These are phyloP conservation scores for Botrytis sinoallii DNA, from an alignment of 2,329 filamentous ascomycete species.

Conservation along the genomic window DNA sequence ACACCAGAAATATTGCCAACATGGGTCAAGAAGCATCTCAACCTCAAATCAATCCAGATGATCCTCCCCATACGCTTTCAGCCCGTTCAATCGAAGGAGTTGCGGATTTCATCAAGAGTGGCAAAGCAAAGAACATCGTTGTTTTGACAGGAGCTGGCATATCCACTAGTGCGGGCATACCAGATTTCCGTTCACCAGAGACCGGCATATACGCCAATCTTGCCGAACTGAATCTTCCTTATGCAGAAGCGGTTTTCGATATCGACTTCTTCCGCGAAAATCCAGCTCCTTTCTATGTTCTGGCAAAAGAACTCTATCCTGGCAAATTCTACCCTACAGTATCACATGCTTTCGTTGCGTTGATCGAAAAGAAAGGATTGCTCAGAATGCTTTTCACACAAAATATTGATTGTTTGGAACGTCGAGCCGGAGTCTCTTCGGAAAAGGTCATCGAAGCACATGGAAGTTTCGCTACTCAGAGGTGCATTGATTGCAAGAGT, in stretches of 20 bases:
- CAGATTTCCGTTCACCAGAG: constrained; percentile 90
- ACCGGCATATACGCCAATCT: constrained; percentile 95
- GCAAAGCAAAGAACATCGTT: constrained; percentile 66
- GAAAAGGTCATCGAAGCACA: constrained; percentile 90
- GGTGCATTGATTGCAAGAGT: constrained; percentile 82
- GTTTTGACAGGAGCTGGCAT: constrained; percentile 92
- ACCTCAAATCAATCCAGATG: constrained; percentile 57
- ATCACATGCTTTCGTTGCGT: constrained; percentile 81
- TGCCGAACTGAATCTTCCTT: constrained; percentile 76
- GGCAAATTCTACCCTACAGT: constrained; percentile 86
- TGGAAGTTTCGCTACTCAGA: constrained; percentile 87
- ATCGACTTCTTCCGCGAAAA: constrained; percentile 83
- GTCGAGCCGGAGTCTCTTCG: constrained; percentile 75
- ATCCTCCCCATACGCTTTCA: constrained; percentile 60
- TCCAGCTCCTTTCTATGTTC: constrained; percentile 85
- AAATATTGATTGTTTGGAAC: constrained; percentile 95
- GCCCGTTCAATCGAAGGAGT: constrained; percentile 69
- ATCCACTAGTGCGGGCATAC: constrained; percentile 72
- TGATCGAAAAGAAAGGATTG: constrained; percentile 75
- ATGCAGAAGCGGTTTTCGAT: constrained; percentile 92
- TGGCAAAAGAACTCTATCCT: constrained; percentile 89
- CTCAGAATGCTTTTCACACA: constrained; percentile 90
- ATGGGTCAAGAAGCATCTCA: constrained; percentile 88
- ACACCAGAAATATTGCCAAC: constrained; percentile 40
- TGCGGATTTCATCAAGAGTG: constrained; percentile 75